Percentiles rank a stretch among this genome's conserved stretches.
Evolutionary conservation across 768 basidiomycete genomes (phyloP).

Genomic region (Suillus bovinus): DNA sequence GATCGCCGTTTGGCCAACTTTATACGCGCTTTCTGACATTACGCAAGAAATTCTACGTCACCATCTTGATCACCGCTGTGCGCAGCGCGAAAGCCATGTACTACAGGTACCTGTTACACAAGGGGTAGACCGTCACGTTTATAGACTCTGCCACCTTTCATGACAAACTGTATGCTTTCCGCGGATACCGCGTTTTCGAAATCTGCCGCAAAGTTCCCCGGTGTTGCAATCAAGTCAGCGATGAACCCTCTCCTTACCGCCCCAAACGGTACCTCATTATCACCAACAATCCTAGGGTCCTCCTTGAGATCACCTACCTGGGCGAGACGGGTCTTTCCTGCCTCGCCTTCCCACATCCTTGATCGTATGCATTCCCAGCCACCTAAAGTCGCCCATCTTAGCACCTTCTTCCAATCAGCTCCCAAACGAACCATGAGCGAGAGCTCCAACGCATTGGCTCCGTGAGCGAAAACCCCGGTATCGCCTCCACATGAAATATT

Average conservation of each 20-base stretch:
- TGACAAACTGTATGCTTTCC: conserved; percentile 51
- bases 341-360: conserved; percentile 44
- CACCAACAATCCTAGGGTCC: conserved; percentile 36
- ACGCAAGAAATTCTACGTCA: neutral
- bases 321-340: conserved; percentile 26
- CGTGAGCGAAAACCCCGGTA: conserved; percentile 64
- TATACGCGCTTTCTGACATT: neutral
- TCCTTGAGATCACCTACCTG: conserved; percentile 27
- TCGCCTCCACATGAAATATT: conserved; percentile 64
- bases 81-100: neutral
- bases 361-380: conserved; percentile 59
- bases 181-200: conserved; percentile 48
- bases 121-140: conserved; percentile 37
- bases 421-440: conserved; percentile 59
- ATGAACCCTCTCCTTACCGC: conserved; percentile 54
- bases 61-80: neutral
- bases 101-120: conserved; percentile 8
- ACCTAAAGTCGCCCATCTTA: conserved; percentile 59
- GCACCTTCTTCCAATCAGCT: conserved; percentile 49
- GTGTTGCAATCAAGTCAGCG: conserved; percentile 46
- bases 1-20: conserved; percentile 1
- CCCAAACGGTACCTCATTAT: conserved; percentile 58
- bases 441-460: conserved; percentile 61
- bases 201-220: conserved; percentile 38
- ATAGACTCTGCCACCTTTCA: conserved; percentile 55